phyloP scores from a whole-genome alignment of 2,329 filamentous ascomycete species.

The Orbilia ellipsospora region DNA sequence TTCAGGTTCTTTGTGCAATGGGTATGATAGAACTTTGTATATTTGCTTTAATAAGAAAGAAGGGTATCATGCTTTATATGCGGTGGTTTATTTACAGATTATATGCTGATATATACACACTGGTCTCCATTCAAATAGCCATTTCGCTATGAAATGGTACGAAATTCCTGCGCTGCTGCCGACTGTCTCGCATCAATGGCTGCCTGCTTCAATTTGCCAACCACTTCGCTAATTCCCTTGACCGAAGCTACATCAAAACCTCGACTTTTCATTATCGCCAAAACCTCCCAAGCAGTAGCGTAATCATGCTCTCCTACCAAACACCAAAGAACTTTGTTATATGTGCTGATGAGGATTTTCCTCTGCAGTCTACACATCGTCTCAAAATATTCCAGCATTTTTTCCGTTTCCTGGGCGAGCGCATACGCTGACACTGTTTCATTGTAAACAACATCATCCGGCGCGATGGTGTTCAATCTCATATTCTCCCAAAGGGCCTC shows the following conservation, averaged over 20 bases:
- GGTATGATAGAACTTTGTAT: too few species aligned
- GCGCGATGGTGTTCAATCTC: slow-evolving; percentile 38
- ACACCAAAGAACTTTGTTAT: slow-evolving; percentile 18
- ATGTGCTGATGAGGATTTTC: slow-evolving; percentile 16
- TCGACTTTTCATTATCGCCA: slow-evolving; percentile 14
- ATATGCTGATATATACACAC: slow-evolving; percentile 4
- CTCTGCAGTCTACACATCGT: slow-evolving; percentile 31
- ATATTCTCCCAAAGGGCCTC: slow-evolving; percentile 48
- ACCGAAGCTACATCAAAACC: slow-evolving; percentile 16
- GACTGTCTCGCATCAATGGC: neutral
- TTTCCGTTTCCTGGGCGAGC: slow-evolving; percentile 7
- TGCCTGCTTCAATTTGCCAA: slow-evolving; percentile 21
- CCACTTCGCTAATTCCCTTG: slow-evolving; percentile 14
- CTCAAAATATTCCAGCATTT: slow-evolving; percentile 38
- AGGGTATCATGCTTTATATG: slow-evolving; percentile 3
- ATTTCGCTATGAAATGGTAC: too few species aligned
- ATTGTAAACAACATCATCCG: slow-evolving; percentile 45
- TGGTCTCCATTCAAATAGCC: too few species aligned
- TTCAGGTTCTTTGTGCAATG: too few species aligned
- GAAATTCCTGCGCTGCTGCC: neutral
- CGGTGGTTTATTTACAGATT: neutral
- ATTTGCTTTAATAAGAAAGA: too few species aligned
- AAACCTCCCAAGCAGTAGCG: slow-evolving; percentile 8
- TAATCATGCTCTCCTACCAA: slow-evolving; percentile 28
- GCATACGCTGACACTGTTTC: slow-evolving; percentile 39